Evolutionary conservation across 768 basidiomycete species (phyloP).

Genomic region (Tylopilus vinaceipallidus): DNA sequence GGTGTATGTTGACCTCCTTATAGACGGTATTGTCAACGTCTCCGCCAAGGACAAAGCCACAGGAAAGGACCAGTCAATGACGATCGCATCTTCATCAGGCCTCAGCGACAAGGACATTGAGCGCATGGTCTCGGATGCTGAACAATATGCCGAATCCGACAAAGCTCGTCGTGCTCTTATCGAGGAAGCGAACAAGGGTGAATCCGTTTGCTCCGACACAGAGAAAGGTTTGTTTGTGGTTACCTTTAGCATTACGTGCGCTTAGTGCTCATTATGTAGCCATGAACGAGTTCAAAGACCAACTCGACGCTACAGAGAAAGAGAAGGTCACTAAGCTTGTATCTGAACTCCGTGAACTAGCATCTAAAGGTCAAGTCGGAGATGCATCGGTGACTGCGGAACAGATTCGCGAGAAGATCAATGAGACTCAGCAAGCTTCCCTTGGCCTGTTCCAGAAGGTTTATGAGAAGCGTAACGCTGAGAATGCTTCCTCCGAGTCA

Average conservation of each 20-base stretch:
- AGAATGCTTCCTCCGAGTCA: constrained; percentile 51
- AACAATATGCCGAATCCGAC: constrained; percentile 91
- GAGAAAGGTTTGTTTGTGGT: constrained; percentile 71
- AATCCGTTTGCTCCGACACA: constrained; percentile 90
- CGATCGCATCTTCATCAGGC: constrained; percentile 96
- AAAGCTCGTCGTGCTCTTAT: constrained; percentile 85
- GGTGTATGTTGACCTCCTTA: background rate
- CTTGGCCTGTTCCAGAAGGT: constrained; percentile 98
- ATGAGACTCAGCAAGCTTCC: constrained; percentile 91
- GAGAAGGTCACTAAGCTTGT: constrained; percentile 92
- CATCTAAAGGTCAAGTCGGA: constrained; percentile 84
- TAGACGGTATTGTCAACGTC: constrained; percentile 96
- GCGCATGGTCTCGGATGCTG: constrained; percentile 93
- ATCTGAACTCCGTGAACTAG: constrained; percentile 82
- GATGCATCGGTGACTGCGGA: constrained; percentile 83
- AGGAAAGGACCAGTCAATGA: constrained; percentile 90
- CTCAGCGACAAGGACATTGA: constrained; percentile 96
- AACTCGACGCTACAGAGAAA: constrained; percentile 88
- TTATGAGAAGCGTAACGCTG: constrained; percentile 88
- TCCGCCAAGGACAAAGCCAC: constrained; percentile 94
- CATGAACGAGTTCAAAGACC: constrained; percentile 97
- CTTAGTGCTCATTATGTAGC: constrained; percentile 42
- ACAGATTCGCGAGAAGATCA: constrained; percentile 86
- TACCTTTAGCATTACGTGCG: background rate
- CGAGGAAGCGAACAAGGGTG: constrained; percentile 95